Evolutionary conservation across 1,284 basidiomycete species (phyloP).

Genomic region (Puccinia sorghi): DNA sequence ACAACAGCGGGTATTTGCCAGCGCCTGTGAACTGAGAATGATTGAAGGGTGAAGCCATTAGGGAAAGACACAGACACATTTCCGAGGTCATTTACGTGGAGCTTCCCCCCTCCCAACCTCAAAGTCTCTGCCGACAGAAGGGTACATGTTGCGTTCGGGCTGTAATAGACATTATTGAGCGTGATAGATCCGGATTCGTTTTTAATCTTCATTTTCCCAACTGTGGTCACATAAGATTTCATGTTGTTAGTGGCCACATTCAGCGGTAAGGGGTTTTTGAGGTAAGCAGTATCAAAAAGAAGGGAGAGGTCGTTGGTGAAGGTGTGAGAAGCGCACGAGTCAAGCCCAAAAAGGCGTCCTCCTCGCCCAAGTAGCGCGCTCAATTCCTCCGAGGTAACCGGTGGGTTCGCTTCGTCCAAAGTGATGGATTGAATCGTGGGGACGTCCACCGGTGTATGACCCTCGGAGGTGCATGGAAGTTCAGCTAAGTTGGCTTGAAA

Average conservation of each 20-base stretch:
- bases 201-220: slow-evolving; percentile 19
- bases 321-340: slow-evolving; percentile 16
- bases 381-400: not conserved
- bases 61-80: not conserved
- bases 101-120: not conserved
- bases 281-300: not conserved
- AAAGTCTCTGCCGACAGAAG: slow-evolving; percentile 1
- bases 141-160: not conserved
- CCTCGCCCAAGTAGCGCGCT: not conserved
- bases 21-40: not conserved
- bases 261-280: not conserved
- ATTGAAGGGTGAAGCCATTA: not conserved
- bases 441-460: not conserved
- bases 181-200: not conserved
- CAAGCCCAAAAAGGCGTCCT: not conserved
- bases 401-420: not conserved
- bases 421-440: not conserved
- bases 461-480: not conserved
- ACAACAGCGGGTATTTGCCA: slow-evolving; percentile 15
- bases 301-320: slow-evolving; percentile 9
- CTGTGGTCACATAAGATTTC: not conserved
- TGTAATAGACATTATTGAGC: slow-evolving; percentile 26
- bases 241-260: not conserved
- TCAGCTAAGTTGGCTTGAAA: not conserved
- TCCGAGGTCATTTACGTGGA: not conserved